These are phyloP conservation scores for Nitzschia sp. DNA, from an alignment of 108 stramenopile genomes.

Conservation along the genomic window DNA sequence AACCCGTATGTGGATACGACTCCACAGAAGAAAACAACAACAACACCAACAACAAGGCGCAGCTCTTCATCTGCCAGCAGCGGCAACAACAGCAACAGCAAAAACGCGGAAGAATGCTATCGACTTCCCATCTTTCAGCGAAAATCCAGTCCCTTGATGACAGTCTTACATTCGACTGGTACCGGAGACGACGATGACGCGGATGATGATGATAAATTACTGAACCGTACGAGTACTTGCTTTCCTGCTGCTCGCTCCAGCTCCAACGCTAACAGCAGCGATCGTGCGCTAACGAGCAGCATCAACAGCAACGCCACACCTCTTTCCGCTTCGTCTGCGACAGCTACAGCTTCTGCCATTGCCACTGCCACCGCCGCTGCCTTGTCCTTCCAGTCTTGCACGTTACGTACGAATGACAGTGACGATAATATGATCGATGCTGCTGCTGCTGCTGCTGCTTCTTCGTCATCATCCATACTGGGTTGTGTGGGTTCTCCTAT, in stretches of 20 bases:
- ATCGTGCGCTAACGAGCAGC: neutral
- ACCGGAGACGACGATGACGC: neutral
- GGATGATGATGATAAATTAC: neutral
- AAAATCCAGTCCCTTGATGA: conserved; percentile 12
- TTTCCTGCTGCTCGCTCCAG: too few species aligned
- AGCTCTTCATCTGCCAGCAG: neutral
- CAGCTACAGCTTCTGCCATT: neutral
- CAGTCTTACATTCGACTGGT: neutral
- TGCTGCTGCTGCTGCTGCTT: neutral
- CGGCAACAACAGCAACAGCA: neutral
- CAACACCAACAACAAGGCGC: neutral
- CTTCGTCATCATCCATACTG: conserved; percentile 5
- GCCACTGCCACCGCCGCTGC: neutral
- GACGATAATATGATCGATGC: neutral
- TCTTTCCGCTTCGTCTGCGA: neutral
- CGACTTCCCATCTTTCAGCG: conserved; percentile 3
- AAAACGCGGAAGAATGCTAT: conserved; percentile 2
- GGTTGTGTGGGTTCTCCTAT: conserved; percentile 1
- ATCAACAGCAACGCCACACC: neutral
- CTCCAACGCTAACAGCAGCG: too few species aligned
- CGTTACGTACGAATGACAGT: neutral
- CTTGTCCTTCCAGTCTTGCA: neutral
- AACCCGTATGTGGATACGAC: neutral
- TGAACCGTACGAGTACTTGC: neutral
- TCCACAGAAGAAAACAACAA: neutral